phyloP scores from a whole-genome alignment of 192 early-diverging fungal species.

The Pilaira anomala region DNA sequence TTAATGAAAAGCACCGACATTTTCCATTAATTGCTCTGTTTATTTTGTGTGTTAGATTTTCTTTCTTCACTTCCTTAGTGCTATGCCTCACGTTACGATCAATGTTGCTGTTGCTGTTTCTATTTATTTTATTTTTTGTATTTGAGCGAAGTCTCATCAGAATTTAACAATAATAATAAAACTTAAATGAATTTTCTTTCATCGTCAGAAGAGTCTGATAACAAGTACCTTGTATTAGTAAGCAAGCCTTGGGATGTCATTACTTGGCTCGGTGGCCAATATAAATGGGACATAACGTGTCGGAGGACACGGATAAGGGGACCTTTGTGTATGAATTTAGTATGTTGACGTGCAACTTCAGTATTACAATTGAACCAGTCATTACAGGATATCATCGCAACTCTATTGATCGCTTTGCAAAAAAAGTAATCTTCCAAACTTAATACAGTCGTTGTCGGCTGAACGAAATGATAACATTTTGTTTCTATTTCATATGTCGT shows the following conservation, averaged over 20 bases:
- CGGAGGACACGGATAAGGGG: neutral
- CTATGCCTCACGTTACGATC: neutral
- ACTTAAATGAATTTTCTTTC: constrained; percentile 18
- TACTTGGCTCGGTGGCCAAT: constrained; percentile 9
- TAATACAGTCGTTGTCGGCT: too few species aligned
- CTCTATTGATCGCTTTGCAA: constrained; percentile 9
- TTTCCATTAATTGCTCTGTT: constrained; percentile 17
- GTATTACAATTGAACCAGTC: neutral
- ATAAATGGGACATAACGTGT: constrained; percentile 13
- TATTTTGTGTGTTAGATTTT: neutral
- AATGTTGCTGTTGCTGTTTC: constrained; percentile 10
- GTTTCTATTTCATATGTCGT: too few species aligned
- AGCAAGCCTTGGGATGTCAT: constrained; percentile 10
- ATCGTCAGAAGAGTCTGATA: constrained; percentile 17
- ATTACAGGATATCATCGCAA: constrained; percentile 6
- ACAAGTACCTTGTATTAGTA: constrained; percentile 2
- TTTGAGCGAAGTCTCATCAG: constrained; percentile 13
- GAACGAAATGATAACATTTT: too few species aligned
- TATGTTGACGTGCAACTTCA: constrained; percentile 8
- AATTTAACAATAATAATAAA: constrained; percentile 14
- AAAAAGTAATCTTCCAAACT: constrained; percentile 1
- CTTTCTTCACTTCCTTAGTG: constrained; percentile 15
- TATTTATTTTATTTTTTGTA: constrained; percentile 5
- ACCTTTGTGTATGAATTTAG: constrained; percentile 5
- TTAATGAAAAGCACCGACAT: constrained; percentile 6